phyloP scores from a whole-genome alignment of 768 basidiomycete genomes.

The Collybiopsis luxurians region DNA sequence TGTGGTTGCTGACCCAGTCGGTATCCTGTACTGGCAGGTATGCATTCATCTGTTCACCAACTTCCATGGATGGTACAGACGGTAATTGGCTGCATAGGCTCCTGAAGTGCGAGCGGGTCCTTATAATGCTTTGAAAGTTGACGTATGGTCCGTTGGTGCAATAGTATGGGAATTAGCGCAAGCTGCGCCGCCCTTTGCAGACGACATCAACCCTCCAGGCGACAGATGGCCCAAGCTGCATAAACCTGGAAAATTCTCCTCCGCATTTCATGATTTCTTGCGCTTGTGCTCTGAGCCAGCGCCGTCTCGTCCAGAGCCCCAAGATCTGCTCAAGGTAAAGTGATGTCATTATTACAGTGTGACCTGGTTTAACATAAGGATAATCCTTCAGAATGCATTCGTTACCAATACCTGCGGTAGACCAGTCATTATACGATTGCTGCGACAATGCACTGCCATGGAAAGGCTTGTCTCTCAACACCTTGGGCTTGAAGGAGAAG shows the following conservation, averaged over 20 bases:
- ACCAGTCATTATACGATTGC: slow-evolving; percentile 60
- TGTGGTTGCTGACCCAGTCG: slow-evolving; percentile 56
- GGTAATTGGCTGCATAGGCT: slow-evolving; percentile 34
- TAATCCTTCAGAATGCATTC: slow-evolving; percentile 49
- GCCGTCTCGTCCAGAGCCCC: slow-evolving; percentile 50
- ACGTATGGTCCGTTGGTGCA: slow-evolving; percentile 80
- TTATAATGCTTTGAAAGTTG: slow-evolving; percentile 73
- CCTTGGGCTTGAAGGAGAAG: background rate
- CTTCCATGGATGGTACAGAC: background rate
- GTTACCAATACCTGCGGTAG: slow-evolving; percentile 69
- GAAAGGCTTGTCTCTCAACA: slow-evolving; percentile 29
- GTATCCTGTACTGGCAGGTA: slow-evolving; percentile 84
- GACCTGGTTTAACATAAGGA: background rate
- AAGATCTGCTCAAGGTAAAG: slow-evolving; percentile 57
- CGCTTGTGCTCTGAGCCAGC: slow-evolving; percentile 62
- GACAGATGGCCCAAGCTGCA: slow-evolving; percentile 65
- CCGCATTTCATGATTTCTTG: slow-evolving; percentile 72
- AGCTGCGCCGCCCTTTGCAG: slow-evolving; percentile 69
- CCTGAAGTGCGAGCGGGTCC: slow-evolving; percentile 72
- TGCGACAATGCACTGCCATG: slow-evolving; percentile 65
- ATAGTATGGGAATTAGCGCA: slow-evolving; percentile 84
- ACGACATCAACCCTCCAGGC: slow-evolving; percentile 46
- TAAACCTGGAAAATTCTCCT: slow-evolving; percentile 59
- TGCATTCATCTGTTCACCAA: slow-evolving; percentile 13
- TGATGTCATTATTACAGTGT: slow-evolving; percentile 9